Base-by-base conservation (phyloP, 2,329 filamentous ascomycete genomes). In the Sporothrix globosa region DNA sequence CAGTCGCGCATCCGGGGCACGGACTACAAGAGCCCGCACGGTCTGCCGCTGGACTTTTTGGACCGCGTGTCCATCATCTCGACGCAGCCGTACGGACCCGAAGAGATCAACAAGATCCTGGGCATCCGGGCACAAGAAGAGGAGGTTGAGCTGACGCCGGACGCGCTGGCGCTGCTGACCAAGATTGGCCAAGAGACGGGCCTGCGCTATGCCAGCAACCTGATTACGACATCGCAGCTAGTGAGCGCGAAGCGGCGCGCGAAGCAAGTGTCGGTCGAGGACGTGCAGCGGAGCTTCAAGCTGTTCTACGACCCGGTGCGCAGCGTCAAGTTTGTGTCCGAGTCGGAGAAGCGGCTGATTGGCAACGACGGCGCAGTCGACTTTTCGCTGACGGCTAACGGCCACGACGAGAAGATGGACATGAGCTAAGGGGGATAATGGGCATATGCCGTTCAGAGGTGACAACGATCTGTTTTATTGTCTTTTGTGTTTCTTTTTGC, bases 21-120 rank as follows among this genome's bases (percentile, higher is more conserved):
- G 70, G 92, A 92, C 79, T 97, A 98, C 82, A 90, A 89, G 76
- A 96, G 92, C 76, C 96, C 96, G 1, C 96, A 99, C 79, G 96
- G 96, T 39, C 85, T 99, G 56, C 96, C 96, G 0, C 88, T 98
- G 60, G 96, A 99, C 82, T 97, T 99, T 81, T 86, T 99, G 65
- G 96, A 99, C 80, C 91, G 96, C 24, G 92, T 98, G 44, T 92
- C 97, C 76, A 99, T 99, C 78, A 92, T 99, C 79, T 96, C 92
- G 83, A 99, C 96, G 9, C 91, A 96, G 76, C 82, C 91, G 30
- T 99, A 99, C 82, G 85, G 83, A 50, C 81, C 86, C 7, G 92
- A 97, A 60, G 93, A 99, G 79, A 93, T 99, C 78, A 90, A 91
- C 75, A 91, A 98, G 80, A 99, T 99, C 73, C 84, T 99, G 14